These are phyloP conservation scores for Diospyros lotus DNA, from an alignment of 148 eudicot species.

Conservation along the genomic window DNA sequence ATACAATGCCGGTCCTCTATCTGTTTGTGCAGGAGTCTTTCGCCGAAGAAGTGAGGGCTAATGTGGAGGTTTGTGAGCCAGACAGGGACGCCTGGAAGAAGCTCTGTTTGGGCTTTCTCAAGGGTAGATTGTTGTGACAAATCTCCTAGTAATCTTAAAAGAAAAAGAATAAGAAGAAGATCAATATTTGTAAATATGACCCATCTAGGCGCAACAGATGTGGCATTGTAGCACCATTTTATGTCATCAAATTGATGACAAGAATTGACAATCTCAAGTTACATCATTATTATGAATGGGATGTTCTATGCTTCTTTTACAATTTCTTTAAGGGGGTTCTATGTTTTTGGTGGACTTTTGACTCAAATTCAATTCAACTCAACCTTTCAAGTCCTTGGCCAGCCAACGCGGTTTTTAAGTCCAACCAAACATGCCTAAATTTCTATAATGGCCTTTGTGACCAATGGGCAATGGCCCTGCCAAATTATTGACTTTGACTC, in stretches of 20 bases:
- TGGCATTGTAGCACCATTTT: neutral
- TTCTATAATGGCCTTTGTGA: no score
- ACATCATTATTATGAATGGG: neutral
- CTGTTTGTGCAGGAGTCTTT: constrained; percentile 36
- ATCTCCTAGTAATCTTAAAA: neutral
- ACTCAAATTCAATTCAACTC: no score
- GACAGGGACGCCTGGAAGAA: constrained; percentile 78
- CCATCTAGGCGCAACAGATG: neutral
- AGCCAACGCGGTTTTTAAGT: no score
- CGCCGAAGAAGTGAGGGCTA: constrained; percentile 53
- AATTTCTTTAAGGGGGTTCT: no score
- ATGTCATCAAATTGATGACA: neutral
- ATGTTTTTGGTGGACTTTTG: no score
- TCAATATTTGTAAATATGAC: no score
- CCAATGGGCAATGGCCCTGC: no score
- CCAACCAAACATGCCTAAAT: no score
- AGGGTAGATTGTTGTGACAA: constrained; percentile 39
- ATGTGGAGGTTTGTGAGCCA: constrained; percentile 45
- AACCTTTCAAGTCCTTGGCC: no score
- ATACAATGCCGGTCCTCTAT: neutral
- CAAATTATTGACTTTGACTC: no score
- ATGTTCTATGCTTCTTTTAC: no score
- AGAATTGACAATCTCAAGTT: neutral
- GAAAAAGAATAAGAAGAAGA: constrained; percentile 2
- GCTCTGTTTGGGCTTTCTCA: constrained; percentile 67